Percentiles rank a stretch among this genome's conserved stretches.
Conservation (phyloP, 1,284 basidiomycete genomes). For the Malassezia japonica region DNA sequence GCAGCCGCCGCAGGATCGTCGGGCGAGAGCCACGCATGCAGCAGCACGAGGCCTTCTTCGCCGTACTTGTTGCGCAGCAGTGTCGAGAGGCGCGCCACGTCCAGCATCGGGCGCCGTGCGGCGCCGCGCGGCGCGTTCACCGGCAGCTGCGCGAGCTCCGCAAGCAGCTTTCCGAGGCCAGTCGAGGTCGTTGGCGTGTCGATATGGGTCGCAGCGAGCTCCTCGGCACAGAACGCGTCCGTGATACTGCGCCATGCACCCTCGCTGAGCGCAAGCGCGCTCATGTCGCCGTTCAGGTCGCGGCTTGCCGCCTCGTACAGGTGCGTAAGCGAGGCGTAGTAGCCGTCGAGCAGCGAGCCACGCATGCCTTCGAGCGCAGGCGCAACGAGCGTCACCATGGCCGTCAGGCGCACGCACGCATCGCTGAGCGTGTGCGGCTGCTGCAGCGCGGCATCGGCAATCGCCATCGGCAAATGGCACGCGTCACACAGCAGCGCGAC, state of each 20-base stretch:
- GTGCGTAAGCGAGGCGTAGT: constrained; percentile 6
- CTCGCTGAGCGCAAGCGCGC: neutral
- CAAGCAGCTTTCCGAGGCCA: constrained; percentile 14
- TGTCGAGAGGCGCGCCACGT: neutral
- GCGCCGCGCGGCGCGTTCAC: neutral
- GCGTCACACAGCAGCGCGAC: constrained; percentile 12
- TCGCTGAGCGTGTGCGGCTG: neutral
- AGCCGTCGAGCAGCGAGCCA: constrained; percentile 4
- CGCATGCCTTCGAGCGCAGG: constrained; percentile 5
- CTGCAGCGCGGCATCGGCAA: constrained; percentile 13
- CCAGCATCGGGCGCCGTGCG: neutral
- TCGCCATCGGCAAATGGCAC: constrained; percentile 17
- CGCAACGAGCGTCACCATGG: constrained; percentile 8
- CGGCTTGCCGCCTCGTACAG: constrained; percentile 14
- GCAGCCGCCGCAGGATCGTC: neutral
- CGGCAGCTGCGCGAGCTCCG: constrained; percentile 6
- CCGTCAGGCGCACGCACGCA: constrained; percentile 6
- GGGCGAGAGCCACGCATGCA: constrained; percentile 2
- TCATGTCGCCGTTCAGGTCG: constrained; percentile 5
- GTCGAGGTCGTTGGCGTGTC: neutral
- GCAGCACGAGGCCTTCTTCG: neutral
- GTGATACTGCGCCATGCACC: constrained; percentile 8
- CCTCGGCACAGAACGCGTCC: neutral
- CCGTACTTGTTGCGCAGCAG: constrained; percentile 10
- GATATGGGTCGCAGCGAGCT: neutral